Percentiles rank a stretch among this genome's conserved stretches.
These are phyloP conservation scores for Fusarium sublunatum DNA, from an alignment of 2,329 filamentous ascomycete species.

Conservation along the genomic window DNA sequence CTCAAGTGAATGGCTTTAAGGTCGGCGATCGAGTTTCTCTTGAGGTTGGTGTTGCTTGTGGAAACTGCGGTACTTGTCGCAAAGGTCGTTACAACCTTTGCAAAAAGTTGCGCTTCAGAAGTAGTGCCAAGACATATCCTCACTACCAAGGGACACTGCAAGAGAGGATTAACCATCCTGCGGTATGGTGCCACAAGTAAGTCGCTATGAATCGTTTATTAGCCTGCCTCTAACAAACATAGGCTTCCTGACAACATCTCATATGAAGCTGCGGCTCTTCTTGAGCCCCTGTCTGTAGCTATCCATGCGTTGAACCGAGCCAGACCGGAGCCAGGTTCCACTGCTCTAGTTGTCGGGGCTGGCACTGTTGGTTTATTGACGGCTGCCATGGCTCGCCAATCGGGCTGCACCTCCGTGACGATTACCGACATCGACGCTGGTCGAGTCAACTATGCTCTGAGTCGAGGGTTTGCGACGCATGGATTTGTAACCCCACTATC, in stretches of 20 bases:
- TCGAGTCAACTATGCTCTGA: conserved; percentile 69
- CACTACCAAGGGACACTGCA: conserved; percentile 73
- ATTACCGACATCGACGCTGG: conserved; percentile 70
- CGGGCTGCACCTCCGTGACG: conserved; percentile 68
- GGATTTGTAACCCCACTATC: conserved; percentile 64
- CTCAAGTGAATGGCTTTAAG: conserved; percentile 62
- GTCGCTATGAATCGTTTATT: conserved; percentile 30
- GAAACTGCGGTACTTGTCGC: conserved; percentile 62
- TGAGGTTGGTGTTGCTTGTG: conserved; percentile 67
- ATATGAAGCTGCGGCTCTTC: conserved; percentile 68
- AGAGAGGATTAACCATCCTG: conserved; percentile 71
- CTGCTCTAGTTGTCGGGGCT: conserved; percentile 72
- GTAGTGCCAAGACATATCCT: conserved; percentile 71
- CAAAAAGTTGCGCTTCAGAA: conserved; percentile 70
- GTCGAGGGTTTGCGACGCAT: conserved; percentile 69
- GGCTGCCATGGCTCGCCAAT: conserved; percentile 70
- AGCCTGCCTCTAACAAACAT: conserved; percentile 12
- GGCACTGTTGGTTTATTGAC: conserved; percentile 72
- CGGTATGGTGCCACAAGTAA: conserved; percentile 71
- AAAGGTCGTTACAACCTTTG: conserved; percentile 71
- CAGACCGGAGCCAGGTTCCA: conserved; percentile 62
- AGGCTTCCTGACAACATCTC: conserved; percentile 70
- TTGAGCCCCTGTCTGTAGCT: conserved; percentile 71
- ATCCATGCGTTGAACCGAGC: conserved; percentile 71
- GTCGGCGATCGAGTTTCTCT: conserved; percentile 69